Evolutionary conservation across 495 filamentous ascomycete species (phyloP).

Genomic region (Hypoxylon intermedium): DNA sequence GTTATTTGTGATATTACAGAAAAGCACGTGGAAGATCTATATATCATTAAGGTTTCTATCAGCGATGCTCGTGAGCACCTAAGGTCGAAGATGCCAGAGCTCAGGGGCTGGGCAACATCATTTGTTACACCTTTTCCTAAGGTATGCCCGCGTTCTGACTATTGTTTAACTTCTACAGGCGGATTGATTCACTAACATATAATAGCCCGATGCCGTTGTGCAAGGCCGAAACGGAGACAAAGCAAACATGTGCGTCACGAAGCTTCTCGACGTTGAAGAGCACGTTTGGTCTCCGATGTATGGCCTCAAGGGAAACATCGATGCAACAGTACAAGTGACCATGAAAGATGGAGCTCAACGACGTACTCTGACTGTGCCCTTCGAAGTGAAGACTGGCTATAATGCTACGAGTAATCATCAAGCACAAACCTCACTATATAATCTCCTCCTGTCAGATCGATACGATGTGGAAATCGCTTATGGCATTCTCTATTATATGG

Average conservation of each 20-base stretch:
- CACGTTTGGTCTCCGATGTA: slow-evolving; percentile 98
- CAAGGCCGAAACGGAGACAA: slow-evolving; percentile 76
- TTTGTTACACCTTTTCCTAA: slow-evolving; percentile 78
- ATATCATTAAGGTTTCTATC: slow-evolving; percentile 78
- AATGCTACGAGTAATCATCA: slow-evolving; percentile 79
- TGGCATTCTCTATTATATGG: slow-evolving; percentile 93
- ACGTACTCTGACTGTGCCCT: slow-evolving; percentile 81
- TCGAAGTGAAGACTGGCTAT: slow-evolving; percentile 94
- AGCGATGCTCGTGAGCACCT: slow-evolving; percentile 76
- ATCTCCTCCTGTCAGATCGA: slow-evolving; percentile 87
- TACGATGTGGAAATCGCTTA: slow-evolving; percentile 91
- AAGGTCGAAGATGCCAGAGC: slow-evolving; percentile 74
- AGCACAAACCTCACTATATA: slow-evolving; percentile 94
- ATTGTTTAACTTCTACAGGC: slow-evolving; percentile 3
- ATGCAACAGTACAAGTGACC: slow-evolving; percentile 94
- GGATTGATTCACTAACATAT: slow-evolving; percentile 26
- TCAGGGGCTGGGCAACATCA: slow-evolving; percentile 80
- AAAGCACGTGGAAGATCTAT: slow-evolving; percentile 83
- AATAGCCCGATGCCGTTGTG: slow-evolving; percentile 72
- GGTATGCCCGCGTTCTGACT: slow-evolving; percentile 52
- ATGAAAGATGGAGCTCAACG: slow-evolving; percentile 68
- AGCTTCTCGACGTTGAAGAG: slow-evolving; percentile 94
- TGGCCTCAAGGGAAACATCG: slow-evolving; percentile 95
- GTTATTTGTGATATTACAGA: slow-evolving; percentile 69
- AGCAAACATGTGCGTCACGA: slow-evolving; percentile 83